These are phyloP conservation scores for Scortechinia acanthostroma DNA, from an alignment of 2,329 filamentous ascomycete genomes.

Conservation along the genomic window DNA sequence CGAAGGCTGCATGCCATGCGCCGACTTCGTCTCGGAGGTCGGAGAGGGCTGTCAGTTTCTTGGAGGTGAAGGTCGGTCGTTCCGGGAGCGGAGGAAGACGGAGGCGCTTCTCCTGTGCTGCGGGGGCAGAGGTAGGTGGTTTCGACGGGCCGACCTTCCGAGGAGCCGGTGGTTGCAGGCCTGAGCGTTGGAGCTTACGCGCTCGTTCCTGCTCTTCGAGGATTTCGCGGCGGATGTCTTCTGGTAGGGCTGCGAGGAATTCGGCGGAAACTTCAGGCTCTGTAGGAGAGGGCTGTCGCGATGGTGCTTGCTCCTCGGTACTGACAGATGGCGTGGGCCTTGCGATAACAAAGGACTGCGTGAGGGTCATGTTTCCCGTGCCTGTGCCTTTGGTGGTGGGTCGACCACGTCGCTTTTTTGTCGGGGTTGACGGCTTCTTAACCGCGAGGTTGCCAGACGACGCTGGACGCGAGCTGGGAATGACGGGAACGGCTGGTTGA, in stretches of 20 bases:
- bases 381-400: neutral
- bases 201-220: constrained; percentile 62
- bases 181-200: too few species aligned
- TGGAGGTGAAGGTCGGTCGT: constrained; percentile 35
- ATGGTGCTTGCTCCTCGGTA: neutral
- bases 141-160: neutral
- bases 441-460: neutral
- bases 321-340: too few species aligned
- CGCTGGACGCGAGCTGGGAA: neutral
- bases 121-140: neutral
- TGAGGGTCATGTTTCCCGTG: neutral
- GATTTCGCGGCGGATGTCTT: constrained; percentile 73
- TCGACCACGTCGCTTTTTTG: neutral
- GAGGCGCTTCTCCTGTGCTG: neutral
- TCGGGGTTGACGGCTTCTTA: neutral
- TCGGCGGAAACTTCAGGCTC: constrained; percentile 43
- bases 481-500: neutral
- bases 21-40: constrained; percentile 71
- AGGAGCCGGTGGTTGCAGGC: too few species aligned
- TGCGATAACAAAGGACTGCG: too few species aligned
- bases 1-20: constrained; percentile 71
- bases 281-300: neutral
- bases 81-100: constrained; percentile 30
- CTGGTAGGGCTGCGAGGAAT: constrained; percentile 76
- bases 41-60: constrained; percentile 27